Conservation (phyloP, 257 asterid species). For the Solanum appendiculatum region DNA sequence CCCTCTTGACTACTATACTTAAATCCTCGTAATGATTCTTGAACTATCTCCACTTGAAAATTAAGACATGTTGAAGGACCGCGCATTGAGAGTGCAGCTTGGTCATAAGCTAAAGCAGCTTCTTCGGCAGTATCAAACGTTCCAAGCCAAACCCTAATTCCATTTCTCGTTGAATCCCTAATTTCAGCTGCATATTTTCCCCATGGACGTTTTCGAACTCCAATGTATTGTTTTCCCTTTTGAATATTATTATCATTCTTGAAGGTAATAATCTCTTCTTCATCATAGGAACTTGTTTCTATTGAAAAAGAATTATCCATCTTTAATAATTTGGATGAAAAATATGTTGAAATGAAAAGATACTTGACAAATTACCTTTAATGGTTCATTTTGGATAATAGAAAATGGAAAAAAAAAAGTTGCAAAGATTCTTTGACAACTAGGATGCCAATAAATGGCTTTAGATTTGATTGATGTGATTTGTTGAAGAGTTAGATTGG, state of each 20-base stretch:
- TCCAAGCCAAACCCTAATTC: conserved; percentile 10
- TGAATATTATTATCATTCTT: neutral
- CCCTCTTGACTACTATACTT: neutral
- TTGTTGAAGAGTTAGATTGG: neutral
- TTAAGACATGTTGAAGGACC: neutral
- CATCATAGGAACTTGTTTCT: neutral
- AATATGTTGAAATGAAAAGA: neutral
- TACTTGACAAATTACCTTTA: neutral
- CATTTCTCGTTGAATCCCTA: neutral
- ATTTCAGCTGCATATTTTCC: conserved; percentile 11
- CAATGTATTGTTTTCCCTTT: neutral
- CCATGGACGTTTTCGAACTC: conserved; percentile 11
- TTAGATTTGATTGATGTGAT: neutral
- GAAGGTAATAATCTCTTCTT: neutral
- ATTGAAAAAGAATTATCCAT: neutral
- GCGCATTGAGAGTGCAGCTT: conserved; percentile 1
- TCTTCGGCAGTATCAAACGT: conserved; percentile 5
- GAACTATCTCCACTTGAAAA: neutral
- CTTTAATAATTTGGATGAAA: neutral
- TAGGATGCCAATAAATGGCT: neutral
- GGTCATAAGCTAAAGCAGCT: conserved; percentile 9
- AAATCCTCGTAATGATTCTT: neutral
- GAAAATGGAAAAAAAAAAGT: neutral
- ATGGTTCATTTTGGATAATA: neutral
- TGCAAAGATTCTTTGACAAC: neutral